These are phyloP conservation scores for Porodaedalea pini DNA, from an alignment of 1,284 basidiomycete species.

Conservation along the genomic window DNA sequence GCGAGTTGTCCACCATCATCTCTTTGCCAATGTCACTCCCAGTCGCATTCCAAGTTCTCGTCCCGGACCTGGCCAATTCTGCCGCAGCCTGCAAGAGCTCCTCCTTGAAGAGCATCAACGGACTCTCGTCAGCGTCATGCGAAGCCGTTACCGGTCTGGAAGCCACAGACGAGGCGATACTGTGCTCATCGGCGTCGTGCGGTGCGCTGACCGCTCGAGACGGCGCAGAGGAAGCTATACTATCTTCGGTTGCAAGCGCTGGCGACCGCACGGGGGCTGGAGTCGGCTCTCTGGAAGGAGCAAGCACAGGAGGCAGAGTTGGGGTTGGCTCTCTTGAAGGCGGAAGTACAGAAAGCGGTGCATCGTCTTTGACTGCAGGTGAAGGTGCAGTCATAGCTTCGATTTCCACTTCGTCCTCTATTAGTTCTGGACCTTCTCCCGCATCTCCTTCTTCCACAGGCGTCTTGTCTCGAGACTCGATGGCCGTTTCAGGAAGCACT, in stretches of 20 bases:
- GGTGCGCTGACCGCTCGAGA: background rate
- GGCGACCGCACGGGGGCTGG: background rate
- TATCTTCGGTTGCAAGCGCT: background rate
- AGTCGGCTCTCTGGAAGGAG: background rate
- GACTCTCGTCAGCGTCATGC: background rate
- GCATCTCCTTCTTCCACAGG: too few relatives aligned
- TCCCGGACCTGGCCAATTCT: background rate
- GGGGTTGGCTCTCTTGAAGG: background rate
- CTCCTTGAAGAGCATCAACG: conserved; percentile 9
- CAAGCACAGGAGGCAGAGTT: background rate
- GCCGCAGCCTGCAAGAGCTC: conserved; percentile 9
- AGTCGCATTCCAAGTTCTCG: background rate
- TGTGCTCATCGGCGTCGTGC: background rate
- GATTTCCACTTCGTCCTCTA: too few relatives aligned
- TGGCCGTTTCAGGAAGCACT: too few relatives aligned
- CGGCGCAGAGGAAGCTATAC: background rate
- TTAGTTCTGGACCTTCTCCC: too few relatives aligned
- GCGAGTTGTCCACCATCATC: background rate
- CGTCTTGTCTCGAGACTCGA: too few relatives aligned
- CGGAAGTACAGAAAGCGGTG: background rate
- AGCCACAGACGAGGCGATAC: background rate
- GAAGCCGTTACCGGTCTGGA: background rate
- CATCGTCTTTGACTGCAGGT: too few relatives aligned
- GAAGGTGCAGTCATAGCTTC: too few relatives aligned
- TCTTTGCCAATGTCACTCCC: background rate